Evolutionary conservation across 331 rosid species (phyloP).

Genomic region (Cucumis variabilis): DNA sequence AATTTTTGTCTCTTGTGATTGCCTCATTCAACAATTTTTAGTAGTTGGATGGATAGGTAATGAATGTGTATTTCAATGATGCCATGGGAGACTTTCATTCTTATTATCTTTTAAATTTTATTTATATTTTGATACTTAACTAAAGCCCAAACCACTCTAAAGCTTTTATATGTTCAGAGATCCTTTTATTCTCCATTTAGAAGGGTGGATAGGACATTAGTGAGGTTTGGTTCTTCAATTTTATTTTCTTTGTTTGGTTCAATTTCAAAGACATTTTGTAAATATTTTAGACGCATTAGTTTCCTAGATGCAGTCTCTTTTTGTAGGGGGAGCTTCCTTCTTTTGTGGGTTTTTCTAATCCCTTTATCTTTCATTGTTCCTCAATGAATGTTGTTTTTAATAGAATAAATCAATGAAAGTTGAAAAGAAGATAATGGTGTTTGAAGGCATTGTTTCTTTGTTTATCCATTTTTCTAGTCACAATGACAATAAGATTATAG

Average conservation of each 20-base stretch:
- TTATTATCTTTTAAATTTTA: too few relatives aligned
- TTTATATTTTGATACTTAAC: too few relatives aligned
- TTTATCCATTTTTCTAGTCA: background rate
- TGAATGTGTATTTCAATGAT: background rate
- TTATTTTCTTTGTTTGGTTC: too few relatives aligned
- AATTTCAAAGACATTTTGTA: too few relatives aligned
- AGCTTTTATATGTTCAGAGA: background rate
- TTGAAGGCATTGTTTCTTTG: background rate
- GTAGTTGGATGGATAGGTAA: background rate
- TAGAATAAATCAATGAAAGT: too few relatives aligned
- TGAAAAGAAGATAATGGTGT: background rate
- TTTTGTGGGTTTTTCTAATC: too few relatives aligned
- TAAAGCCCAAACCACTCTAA: background rate
- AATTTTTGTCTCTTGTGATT: background rate
- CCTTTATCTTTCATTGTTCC: too few relatives aligned
- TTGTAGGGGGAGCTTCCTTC: too few relatives aligned
- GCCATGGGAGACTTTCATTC: background rate
- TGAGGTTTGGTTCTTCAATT: too few relatives aligned
- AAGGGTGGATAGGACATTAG: background rate
- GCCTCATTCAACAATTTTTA: background rate
- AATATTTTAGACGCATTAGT: too few relatives aligned
- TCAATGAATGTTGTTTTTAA: too few relatives aligned
- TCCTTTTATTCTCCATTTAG: background rate
- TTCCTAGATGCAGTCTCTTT: too few relatives aligned
- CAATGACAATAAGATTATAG: background rate